Conservation (phyloP, 768 basidiomycete species). For the Leccinum uliginosum region DNA sequence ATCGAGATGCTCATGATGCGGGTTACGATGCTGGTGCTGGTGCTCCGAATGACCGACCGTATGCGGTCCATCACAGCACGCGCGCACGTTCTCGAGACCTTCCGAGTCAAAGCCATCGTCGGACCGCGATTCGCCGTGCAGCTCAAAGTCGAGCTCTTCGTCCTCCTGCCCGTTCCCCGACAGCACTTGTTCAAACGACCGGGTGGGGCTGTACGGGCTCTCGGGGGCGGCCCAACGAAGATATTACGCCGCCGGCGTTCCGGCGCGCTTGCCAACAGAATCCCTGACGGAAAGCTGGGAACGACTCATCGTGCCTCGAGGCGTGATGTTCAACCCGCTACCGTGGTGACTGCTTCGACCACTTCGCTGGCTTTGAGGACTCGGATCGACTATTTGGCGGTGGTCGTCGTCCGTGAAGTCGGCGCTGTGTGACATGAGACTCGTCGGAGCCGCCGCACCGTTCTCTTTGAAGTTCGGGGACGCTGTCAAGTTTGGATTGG, state of each 20-base stretch:
- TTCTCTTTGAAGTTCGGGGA: constrained; percentile 29
- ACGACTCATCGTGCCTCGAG: constrained; percentile 70
- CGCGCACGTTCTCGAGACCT: constrained; percentile 92
- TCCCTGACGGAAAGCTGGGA: constrained; percentile 71
- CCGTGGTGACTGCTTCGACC: constrained; percentile 53
- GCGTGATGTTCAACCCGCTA: constrained; percentile 71
- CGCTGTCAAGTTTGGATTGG: constrained; percentile 32
- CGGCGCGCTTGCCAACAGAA: constrained; percentile 78
- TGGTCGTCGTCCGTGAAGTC: constrained; percentile 51
- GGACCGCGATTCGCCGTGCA: constrained; percentile 67
- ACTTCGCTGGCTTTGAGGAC: constrained; percentile 75
- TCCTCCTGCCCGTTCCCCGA: constrained; percentile 37
- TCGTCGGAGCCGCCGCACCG: constrained; percentile 39
- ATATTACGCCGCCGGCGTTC: constrained; percentile 91
- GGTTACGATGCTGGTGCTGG: constrained; percentile 31
- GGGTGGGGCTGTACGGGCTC: constrained; percentile 70
- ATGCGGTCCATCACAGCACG: constrained; percentile 84
- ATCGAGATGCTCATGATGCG: constrained; percentile 54
- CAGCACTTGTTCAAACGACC: constrained; percentile 57
- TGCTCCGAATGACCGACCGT: constrained; percentile 57
- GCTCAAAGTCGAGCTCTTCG: constrained; percentile 76
- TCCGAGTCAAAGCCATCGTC: constrained; percentile 88
- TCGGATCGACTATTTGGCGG: constrained; percentile 44
- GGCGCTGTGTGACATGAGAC: constrained; percentile 43
- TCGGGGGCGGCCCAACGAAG: constrained; percentile 75